These are phyloP conservation scores for Aphanomyces euteiches DNA, from an alignment of 352 stramenopile species.

Conservation along the genomic window DNA sequence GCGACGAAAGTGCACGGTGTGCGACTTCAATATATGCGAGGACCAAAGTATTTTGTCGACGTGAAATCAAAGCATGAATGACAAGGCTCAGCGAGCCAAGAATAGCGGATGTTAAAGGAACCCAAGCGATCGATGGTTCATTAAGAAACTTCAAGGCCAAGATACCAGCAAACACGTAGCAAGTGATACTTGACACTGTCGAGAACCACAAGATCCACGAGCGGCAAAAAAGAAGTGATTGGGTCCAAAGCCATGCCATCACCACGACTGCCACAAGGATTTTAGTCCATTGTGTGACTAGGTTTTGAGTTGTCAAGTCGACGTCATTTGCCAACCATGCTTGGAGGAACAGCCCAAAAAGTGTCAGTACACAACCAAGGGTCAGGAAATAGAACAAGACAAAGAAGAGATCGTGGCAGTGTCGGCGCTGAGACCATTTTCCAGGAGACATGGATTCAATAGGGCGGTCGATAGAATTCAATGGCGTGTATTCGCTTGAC, in stretches of 20 bases:
- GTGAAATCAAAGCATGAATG: background rate
- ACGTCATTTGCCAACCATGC: background rate
- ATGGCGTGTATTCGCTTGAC: slow-evolving; percentile 2
- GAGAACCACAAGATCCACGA: too few species aligned
- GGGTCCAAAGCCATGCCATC: too few species aligned
- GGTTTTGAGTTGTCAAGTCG: background rate
- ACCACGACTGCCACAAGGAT: too few species aligned
- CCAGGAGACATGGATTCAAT: background rate
- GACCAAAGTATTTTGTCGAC: background rate
- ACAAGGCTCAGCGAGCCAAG: too few species aligned
- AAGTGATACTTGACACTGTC: too few species aligned
- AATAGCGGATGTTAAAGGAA: too few species aligned
- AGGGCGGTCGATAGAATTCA: background rate
- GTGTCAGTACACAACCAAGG: background rate
- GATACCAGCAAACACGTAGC: too few species aligned
- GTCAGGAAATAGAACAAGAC: background rate
- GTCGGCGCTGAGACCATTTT: background rate
- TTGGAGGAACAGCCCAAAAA: background rate
- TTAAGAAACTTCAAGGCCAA: too few species aligned
- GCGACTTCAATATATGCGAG: background rate
- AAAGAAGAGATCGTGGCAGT: background rate
- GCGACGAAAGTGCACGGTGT: background rate
- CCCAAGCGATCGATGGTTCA: too few species aligned
- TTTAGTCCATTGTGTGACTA: background rate
- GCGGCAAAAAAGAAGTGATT: too few species aligned